Evolutionary conservation across 1,284 basidiomycete genomes (phyloP), one percentile per base, ranked within the genome.

Genomic region (Schizophyllum amplum): DNA sequence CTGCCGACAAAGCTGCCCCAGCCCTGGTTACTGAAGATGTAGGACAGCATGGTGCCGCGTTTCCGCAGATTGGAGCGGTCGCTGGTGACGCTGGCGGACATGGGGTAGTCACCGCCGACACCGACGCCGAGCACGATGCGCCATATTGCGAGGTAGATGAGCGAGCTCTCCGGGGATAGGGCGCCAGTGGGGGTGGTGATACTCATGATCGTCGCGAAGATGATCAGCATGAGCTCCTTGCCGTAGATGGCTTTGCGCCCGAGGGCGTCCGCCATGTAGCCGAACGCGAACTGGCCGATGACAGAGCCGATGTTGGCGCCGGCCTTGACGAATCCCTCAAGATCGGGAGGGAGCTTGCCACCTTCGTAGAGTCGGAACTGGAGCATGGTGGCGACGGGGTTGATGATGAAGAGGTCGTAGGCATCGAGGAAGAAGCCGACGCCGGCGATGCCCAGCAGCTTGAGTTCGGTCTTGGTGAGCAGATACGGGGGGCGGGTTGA

Each of bases 51-150:
- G 1, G 85, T 84, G 5, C 89, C 89, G 24, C 90, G 80, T 56
- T 87, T 87, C 49, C 81, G 76, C 22, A 90, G 68, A 60, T 81
- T 81, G 1, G 88, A 75, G 21, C 87, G 80, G 65, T 92, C 90
- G n/a, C 77, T 79, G 2, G 83, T 80, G 57, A 87, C 72, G n/a
- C 80, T 80, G 2, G 86, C 85, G 5, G 79, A 83, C 84, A 91
- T 86, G 13, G 90, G 90, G 67, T 92, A 92, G 70, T 93, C 90
- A 24, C 88, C 90, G 24, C 90, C 90, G 4, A 92, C 86, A 27
- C 87, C 87, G 20, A 90, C 72, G 0, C 87, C 87, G 51, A 90
- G 81, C 20, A 91, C 66, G 56, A 89, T 86, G 25, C 89, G 83
- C 69, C 81, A 90, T 9, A 82, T 67, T 23, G 74, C 76, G 9